Conservation (phyloP, 176 grass and related monocot species). For the Rhynchospora pubera region DNA sequence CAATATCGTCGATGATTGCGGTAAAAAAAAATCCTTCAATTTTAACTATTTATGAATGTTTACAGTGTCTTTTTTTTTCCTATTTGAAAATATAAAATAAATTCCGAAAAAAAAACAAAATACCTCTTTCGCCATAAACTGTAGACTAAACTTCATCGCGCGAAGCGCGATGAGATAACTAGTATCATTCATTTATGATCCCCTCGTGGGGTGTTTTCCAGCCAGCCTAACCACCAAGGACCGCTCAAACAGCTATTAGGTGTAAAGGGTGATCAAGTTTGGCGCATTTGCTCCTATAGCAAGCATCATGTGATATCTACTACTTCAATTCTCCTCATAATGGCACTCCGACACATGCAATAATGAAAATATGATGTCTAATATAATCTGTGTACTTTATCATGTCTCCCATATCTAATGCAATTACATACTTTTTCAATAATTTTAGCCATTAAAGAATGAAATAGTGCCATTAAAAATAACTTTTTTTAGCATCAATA, state of each 20-base stretch:
- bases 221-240: not conserved
- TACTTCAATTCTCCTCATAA: not conserved
- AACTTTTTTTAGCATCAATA: no score
- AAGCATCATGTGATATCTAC: constrained; percentile 14
- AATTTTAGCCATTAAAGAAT: not conserved
- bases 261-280: constrained; percentile 24
- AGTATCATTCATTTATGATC: not conserved
- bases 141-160: no score
- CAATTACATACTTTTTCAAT: not conserved
- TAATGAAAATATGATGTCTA: not conserved
- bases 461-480: not conserved
- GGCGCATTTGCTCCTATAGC: constrained; percentile 27
- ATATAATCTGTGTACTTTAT: not conserved
- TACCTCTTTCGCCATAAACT: no score
- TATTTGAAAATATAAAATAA: no score
- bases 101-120: no score
- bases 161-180: no score
- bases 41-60: no score
- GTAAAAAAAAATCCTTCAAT: no score
- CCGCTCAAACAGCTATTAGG: constrained; percentile 13
- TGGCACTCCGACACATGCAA: not conserved
- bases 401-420: not conserved
- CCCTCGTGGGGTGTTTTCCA: not conserved
- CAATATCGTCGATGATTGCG: no score
- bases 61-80: no score